Evolutionary conservation across 192 early-diverging fungal species (phyloP), one percentile per base, ranked within the genome.

Genomic region (Coemansia sp.): DNA sequence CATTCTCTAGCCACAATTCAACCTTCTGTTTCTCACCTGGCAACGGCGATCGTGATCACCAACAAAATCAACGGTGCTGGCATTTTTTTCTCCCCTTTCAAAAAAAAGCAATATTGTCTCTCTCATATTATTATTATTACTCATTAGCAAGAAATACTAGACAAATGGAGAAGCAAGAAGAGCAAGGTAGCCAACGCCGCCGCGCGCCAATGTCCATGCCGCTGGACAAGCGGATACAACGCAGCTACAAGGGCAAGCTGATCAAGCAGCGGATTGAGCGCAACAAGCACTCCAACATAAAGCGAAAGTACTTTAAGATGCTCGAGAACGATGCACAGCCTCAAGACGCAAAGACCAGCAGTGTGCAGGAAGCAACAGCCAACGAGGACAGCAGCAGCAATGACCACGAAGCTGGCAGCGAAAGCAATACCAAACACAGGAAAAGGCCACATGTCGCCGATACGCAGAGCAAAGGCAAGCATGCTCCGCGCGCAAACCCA

Each of bases 211-310:
- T 52, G 19, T 7, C 50, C n/a, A 61, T 64, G 65, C 52, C 57
- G n/a, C 59, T 79, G 27, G 76, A 69, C 52, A 41, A 29, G 19
- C 70, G 58, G 53, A 61, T 54, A 45, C 70, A 67, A 54, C 59
- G 27, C 48, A 57, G 58, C 15, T 79, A 79, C 57, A 61, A 67
- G 19, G 76, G 76, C 42, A 68, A 63, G 25, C 40, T 73, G 13
- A 66, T 79, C 42, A 79, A 79, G 44, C 38, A 79, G 65, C 56
- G 70, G 22, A 79, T 79, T 40, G 76, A 79, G 62, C 65, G 76
- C n/a, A 79, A 68, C 64, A 65, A 68, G 20, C 33, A 52, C 19
- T 72, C 76, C 50, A 63, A 64, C 55, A 60, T 79, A 9, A 79
- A 69, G 34, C 33, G 70, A 44, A 79, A 73, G 56, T 79, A 67